phyloP scores from a whole-genome alignment of 1,139 yeast species.

The Magnusiomyces fungicola region DNA sequence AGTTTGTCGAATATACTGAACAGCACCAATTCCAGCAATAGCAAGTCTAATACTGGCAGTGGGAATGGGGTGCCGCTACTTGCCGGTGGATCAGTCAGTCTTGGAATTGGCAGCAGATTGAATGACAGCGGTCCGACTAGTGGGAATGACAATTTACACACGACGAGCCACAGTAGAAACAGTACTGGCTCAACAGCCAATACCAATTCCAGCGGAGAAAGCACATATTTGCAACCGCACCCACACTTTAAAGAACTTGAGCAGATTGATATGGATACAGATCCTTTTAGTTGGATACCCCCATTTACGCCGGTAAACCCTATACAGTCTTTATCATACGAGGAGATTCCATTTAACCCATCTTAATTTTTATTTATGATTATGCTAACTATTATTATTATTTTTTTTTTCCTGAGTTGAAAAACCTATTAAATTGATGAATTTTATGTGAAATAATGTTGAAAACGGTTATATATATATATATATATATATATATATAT shows the following conservation, averaged over 20 bases:
- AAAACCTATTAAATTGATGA: too few species aligned
- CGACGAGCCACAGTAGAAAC: slow-evolving; percentile 7
- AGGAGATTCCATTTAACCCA: slow-evolving; percentile 28
- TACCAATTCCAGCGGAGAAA: slow-evolving; percentile 8
- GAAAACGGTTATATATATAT: too few species aligned
- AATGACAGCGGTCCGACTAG: neutral
- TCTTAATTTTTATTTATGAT: slow-evolving; percentile 14
- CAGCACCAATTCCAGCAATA: neutral
- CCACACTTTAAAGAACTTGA: slow-evolving; percentile 21
- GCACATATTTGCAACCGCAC: slow-evolving; percentile 16
- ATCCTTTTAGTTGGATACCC: slow-evolving; percentile 16
- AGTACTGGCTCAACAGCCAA: slow-evolving; percentile 7
- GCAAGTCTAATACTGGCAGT: neutral
- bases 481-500: too few species aligned
- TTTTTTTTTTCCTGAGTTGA: neutral
- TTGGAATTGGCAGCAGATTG: neutral
- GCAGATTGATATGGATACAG: slow-evolving; percentile 22
- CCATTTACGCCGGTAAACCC: neutral
- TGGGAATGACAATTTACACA: neutral
- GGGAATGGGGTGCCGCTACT: neutral
- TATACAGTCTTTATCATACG: slow-evolving; percentile 13
- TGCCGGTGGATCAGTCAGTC: neutral
- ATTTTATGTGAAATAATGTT: too few species aligned
- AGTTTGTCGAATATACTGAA: neutral
- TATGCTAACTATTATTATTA: neutral